These are phyloP conservation scores for Teratosphaeria destructans DNA, from an alignment of 2,329 filamentous ascomycete genomes.

Conservation along the genomic window DNA sequence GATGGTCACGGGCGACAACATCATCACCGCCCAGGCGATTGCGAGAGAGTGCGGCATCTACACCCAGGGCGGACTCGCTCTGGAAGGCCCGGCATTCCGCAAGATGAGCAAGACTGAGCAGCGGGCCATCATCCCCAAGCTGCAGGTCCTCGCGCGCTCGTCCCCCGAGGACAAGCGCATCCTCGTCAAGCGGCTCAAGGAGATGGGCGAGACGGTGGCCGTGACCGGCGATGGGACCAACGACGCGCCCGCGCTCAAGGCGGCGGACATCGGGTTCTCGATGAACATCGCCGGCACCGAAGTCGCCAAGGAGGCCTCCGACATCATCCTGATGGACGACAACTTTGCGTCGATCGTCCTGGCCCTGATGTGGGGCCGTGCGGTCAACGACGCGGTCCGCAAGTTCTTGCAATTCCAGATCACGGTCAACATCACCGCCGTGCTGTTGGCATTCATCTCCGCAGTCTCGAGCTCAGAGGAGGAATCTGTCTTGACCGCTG, in stretches of 20 bases:
- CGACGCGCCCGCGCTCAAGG: slow-evolving; percentile 55
- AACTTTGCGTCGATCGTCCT: slow-evolving; percentile 55
- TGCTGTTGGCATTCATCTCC: slow-evolving; percentile 77
- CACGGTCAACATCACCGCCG: slow-evolving; percentile 85
- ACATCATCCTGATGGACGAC: slow-evolving; percentile 53
- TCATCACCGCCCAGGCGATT: slow-evolving; percentile 63
- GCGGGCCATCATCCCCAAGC: slow-evolving; percentile 47
- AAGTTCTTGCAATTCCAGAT: slow-evolving; percentile 60
- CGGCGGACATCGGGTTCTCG: slow-evolving; percentile 56
- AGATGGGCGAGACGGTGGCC: slow-evolving; percentile 55
- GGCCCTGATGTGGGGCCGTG: slow-evolving; percentile 51
- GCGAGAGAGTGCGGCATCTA: slow-evolving; percentile 62
- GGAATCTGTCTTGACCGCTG: slow-evolving; percentile 69
- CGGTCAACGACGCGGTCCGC: slow-evolving; percentile 45
- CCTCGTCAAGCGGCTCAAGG: slow-evolving; percentile 53
- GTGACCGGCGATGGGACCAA: slow-evolving; percentile 59
- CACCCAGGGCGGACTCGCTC: slow-evolving; percentile 31
- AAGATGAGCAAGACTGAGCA: slow-evolving; percentile 35
- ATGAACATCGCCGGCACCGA: slow-evolving; percentile 59
- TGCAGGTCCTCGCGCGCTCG: slow-evolving; percentile 59
- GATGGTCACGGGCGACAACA: slow-evolving; percentile 66
- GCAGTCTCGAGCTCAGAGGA: slow-evolving; percentile 62
- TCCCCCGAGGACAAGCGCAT: slow-evolving; percentile 60
- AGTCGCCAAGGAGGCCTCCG: slow-evolving; percentile 52
- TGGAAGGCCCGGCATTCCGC: slow-evolving; percentile 37